A percentile compares a stretch with the other conserved stretches of the same genome.
Evolutionary conservation across 805 yeast genomes (phyloP).

Genomic region (Ogataea nakhonphanomensis): DNA sequence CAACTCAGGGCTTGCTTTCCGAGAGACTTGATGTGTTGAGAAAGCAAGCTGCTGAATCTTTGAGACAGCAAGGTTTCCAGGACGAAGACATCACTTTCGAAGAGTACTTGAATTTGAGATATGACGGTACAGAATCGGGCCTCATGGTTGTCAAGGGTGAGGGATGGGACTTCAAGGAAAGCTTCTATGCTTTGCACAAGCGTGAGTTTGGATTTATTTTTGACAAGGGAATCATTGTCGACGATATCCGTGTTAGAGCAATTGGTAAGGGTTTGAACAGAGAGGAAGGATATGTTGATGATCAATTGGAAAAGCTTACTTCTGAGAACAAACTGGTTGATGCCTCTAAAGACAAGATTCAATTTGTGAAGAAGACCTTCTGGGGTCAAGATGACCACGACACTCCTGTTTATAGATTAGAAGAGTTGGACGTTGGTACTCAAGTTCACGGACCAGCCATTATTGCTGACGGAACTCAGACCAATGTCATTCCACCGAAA

Average conservation of each 20-base stretch:
- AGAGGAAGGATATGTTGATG: conserved; percentile 41
- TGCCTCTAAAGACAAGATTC: conserved; percentile 28
- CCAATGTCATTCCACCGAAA: conserved; percentile 67
- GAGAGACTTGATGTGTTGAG: conserved; percentile 45
- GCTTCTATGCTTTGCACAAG: conserved; percentile 54
- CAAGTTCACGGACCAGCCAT: conserved; percentile 68
- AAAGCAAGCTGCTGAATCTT: conserved; percentile 38
- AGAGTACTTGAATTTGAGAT: conserved; percentile 71
- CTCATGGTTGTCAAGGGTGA: conserved; percentile 53
- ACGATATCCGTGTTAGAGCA: conserved; percentile 72
- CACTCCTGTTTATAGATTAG: conserved; percentile 55
- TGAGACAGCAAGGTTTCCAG: conserved; percentile 51
- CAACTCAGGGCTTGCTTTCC: conserved; percentile 35
- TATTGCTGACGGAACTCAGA: conserved; percentile 77
- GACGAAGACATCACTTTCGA: conserved; percentile 49
- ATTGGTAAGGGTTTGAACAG: conserved; percentile 56
- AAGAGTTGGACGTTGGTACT: conserved; percentile 51
- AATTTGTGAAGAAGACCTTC: conserved; percentile 45
- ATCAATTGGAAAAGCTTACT: conserved; percentile 44
- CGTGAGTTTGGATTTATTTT: conserved; percentile 73
- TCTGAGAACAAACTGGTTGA: conserved; percentile 19
- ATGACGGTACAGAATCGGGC: conserved; percentile 86
- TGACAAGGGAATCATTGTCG: conserved; percentile 57
- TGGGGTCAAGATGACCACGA: conserved; percentile 50
- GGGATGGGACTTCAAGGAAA: conserved; percentile 35